These are phyloP conservation scores for Penicillium soppii DNA, from an alignment of 495 filamentous ascomycete species.

Conservation along the genomic window DNA sequence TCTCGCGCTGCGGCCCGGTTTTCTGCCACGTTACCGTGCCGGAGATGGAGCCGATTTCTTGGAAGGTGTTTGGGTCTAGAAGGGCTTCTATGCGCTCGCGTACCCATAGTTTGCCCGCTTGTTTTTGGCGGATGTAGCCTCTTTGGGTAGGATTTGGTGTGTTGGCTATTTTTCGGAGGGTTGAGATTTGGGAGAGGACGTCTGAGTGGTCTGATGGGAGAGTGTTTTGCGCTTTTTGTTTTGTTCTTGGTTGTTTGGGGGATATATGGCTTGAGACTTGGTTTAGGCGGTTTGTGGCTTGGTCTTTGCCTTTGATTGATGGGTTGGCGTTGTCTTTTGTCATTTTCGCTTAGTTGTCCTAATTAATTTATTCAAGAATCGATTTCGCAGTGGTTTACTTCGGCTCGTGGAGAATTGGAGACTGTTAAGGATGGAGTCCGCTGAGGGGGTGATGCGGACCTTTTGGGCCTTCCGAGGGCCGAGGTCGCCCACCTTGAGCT, in stretches of 20 bases:
- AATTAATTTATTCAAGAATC: too few relatives aligned
- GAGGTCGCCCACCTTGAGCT: constrained; percentile 7
- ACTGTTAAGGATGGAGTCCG: neutral
- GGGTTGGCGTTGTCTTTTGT: constrained; percentile 15
- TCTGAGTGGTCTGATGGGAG: constrained; percentile 62
- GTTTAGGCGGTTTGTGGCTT: constrained; percentile 35
- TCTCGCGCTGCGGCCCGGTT: constrained; percentile 45
- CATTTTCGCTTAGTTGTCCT: too few relatives aligned
- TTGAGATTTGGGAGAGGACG: constrained; percentile 51
- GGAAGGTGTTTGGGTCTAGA: constrained; percentile 52
- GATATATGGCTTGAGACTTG: constrained; percentile 38
- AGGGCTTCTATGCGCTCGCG: constrained; percentile 57
- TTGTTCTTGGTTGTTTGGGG: constrained; percentile 8
- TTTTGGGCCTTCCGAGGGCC: constrained; percentile 24
- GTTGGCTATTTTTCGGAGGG: constrained; percentile 48
- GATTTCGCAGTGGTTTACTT: too few relatives aligned
- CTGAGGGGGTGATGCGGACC: constrained; percentile 11
- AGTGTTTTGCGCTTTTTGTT: constrained; percentile 21
- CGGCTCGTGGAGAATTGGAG: neutral
- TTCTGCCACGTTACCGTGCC: constrained; percentile 60
- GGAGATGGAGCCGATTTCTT: constrained; percentile 58
- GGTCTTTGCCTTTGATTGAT: constrained; percentile 8
- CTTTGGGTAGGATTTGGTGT: constrained; percentile 52
- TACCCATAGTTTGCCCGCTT: constrained; percentile 66
- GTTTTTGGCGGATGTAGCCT: constrained; percentile 59